Percentiles rank a stretch among this genome's conserved stretches.
These are phyloP conservation scores for Ogataea trehaloabstinens DNA, from an alignment of 805 yeast species.

Conservation along the genomic window DNA sequence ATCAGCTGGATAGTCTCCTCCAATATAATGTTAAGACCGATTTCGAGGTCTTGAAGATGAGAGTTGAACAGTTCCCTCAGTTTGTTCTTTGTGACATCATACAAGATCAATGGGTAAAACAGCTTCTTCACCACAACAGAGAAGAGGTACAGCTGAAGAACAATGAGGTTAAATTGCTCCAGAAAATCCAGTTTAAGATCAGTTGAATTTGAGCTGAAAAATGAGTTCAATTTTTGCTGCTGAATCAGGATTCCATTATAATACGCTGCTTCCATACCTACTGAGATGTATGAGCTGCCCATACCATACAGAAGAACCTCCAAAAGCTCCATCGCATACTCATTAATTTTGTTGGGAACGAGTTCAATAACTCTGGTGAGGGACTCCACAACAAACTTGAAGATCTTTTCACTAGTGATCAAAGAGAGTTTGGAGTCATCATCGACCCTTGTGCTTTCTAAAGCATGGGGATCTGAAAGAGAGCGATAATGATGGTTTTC, in stretches of 20 bases:
- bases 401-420: conserved; percentile 54
- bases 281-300: conserved; percentile 71
- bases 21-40: conserved; percentile 61
- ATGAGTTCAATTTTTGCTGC: conserved; percentile 25
- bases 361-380: conserved; percentile 75
- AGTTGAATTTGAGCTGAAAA: conserved; percentile 23
- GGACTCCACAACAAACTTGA: conserved; percentile 73
- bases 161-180: conserved; percentile 23
- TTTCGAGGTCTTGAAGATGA: conserved; percentile 42
- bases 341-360: conserved; percentile 59
- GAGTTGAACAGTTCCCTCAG: conserved; percentile 24
- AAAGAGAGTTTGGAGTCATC: conserved; percentile 34
- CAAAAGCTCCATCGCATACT: conserved; percentile 61
- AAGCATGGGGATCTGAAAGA: conserved; percentile 3
- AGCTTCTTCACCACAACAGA: conserved; percentile 74
- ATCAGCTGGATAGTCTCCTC: conserved; percentile 55
- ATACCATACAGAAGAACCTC: conserved; percentile 66
- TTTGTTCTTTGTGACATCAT: conserved; percentile 14
- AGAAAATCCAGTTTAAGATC: conserved; percentile 21
- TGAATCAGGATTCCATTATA: conserved; percentile 27
- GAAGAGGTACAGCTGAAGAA: conserved; percentile 47
- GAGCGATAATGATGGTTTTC: conserved; percentile 1
- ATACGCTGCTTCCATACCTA: conserved; percentile 70
- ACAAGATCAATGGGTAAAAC: conserved; percentile 64
- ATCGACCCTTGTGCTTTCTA: not conserved